Base-by-base conservation (phyloP, 352 stramenopile species). In the Hyaloperonospora arabidopsidis region DNA sequence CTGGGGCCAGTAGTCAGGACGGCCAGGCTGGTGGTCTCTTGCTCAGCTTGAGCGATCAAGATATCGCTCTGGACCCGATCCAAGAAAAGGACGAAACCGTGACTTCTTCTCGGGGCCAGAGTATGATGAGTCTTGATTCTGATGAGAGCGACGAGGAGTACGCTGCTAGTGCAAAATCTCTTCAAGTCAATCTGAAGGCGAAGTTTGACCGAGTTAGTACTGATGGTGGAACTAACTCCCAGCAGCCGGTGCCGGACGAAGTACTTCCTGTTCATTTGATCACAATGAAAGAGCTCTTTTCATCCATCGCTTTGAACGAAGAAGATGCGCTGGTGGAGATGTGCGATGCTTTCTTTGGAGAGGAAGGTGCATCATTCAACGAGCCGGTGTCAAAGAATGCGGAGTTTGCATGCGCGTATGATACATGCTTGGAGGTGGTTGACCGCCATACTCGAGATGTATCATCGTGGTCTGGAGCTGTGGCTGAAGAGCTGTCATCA, bases 91-190 rank as follows among this genome's bases (percentile, higher is more conserved):
- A 85, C 23, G 82, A 89, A 57, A 74, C 76, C 38, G 60, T 68
- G 28, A 63, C 55, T 0, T 86, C 77, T 25, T 78, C 64, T 15
- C 67, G 57, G 2, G 48, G 54, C 12, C 73, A 79, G n/a, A 93
- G 83, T 53, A 67, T 70, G 57, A 89, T 93, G 72, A 89, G 79
- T n/a, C 61, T 90, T 17, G 80, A 82, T 10, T 81, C 63, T 11
- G 63, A 84, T 5, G 70, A 84, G 3, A 86, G 72, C 22, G 79
- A 90, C 44, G 59, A 56, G 2, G 79, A 89, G 41, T 75, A 84
- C 52, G 50, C 67, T 21, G 49, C 63, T 18, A 67, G 63, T 10
- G 67, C 76, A 0, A 70, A 83, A 45, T 87, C 79, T 13, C 48
- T 94, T 0, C 67, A 84, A 1, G 73, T 92, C 19, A 94, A 92